These are phyloP conservation scores for Neoboletus brunneissimus DNA, from an alignment of 768 basidiomycete species.

Conservation along the genomic window DNA sequence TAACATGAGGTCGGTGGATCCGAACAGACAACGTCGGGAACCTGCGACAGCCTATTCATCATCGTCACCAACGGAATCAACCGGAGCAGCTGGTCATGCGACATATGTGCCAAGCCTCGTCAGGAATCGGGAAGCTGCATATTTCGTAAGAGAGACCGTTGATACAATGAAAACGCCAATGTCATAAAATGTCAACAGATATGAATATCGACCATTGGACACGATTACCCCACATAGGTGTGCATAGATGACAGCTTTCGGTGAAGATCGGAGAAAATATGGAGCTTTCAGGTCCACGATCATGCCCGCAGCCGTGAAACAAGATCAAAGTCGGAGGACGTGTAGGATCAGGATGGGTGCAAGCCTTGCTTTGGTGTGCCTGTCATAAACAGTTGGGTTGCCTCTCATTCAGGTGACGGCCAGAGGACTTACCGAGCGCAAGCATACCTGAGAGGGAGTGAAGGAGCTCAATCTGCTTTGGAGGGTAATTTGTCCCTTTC, in stretches of 20 bases:
- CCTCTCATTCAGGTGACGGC: neutral
- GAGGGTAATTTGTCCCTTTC: neutral
- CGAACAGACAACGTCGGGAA: neutral
- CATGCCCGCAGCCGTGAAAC: neutral
- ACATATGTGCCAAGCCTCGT: neutral
- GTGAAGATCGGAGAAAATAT: constrained; percentile 1
- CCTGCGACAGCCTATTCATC: neutral
- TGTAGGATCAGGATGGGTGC: neutral
- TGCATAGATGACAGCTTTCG: neutral
- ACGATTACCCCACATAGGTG: neutral
- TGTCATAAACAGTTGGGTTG: no score
- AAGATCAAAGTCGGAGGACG: neutral
- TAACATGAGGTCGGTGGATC: neutral
- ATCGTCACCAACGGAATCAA: neutral
- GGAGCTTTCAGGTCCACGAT: neutral
- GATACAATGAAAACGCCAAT: neutral
- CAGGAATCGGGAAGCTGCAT: constrained; percentile 1
- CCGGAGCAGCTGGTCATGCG: neutral
- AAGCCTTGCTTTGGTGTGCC: neutral
- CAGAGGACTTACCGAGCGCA: neutral
- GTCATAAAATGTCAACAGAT: neutral
- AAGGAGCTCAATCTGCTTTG: neutral
- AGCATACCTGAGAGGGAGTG: neutral
- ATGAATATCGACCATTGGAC: neutral
- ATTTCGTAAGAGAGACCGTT: neutral